phyloP scores from a whole-genome alignment of 2,329 filamentous ascomycete species.

The Ophiostoma ips region DNA sequence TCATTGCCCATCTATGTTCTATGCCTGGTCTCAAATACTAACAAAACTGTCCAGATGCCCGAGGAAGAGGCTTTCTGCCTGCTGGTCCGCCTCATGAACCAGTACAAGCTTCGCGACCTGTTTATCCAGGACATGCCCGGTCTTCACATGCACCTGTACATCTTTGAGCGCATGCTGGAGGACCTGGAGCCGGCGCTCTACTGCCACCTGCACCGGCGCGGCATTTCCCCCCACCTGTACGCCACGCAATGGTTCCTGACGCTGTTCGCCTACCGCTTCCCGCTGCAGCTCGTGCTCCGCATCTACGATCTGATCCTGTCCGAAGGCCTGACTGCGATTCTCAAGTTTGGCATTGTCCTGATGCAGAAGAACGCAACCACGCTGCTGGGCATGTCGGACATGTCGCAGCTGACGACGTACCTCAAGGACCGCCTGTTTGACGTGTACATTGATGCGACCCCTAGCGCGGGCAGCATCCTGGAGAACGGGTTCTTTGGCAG shows the following conservation, averaged over 20 bases:
- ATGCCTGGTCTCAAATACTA: neutral
- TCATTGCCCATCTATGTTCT: conserved; percentile 3
- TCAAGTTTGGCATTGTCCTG: conserved; percentile 86
- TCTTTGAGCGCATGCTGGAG: conserved; percentile 88
- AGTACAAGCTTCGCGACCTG: conserved; percentile 82
- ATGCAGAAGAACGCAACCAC: conserved; percentile 86
- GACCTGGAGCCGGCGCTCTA: conserved; percentile 89
- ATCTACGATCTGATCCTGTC: conserved; percentile 94
- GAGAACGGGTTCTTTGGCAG: conserved; percentile 97
- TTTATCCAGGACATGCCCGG: conserved; percentile 96
- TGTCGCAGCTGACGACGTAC: conserved; percentile 77
- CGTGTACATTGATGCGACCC: conserved; percentile 88
- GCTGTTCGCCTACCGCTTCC: conserved; percentile 95
- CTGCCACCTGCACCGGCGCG: conserved; percentile 78
- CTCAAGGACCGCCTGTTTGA: conserved; percentile 92
- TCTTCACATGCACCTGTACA: conserved; percentile 81
- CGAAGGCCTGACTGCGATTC: conserved; percentile 81
- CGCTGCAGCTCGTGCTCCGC: conserved; percentile 84
- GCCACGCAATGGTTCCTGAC: conserved; percentile 99
- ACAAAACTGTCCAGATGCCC: conserved; percentile 50
- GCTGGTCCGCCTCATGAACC: conserved; percentile 88
- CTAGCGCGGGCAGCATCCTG: conserved; percentile 80
- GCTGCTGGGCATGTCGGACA: conserved; percentile 75
- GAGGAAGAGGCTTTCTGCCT: conserved; percentile 95
- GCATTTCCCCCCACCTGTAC: conserved; percentile 83